These are phyloP conservation scores for Cercophora sp. DNA, from an alignment of 495 filamentous ascomycete genomes.

Conservation along the genomic window DNA sequence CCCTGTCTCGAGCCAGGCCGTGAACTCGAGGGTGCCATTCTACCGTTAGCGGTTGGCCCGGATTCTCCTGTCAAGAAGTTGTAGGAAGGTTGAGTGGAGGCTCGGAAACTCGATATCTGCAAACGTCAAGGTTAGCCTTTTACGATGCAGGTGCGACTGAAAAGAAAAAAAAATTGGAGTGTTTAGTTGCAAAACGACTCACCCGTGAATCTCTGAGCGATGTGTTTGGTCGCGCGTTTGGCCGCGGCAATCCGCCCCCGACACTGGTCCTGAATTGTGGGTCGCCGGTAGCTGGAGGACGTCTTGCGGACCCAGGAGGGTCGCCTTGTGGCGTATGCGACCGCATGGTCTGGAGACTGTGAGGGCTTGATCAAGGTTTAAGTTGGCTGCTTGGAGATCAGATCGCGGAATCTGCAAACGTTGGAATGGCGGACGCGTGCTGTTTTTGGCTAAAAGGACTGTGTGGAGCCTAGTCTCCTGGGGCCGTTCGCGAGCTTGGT, in stretches of 20 bases:
- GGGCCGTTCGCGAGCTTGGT: too few species aligned
- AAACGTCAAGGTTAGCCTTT: neutral
- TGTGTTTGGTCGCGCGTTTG: conserved; percentile 18
- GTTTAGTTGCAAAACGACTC: conserved; percentile 11
- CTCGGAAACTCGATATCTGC: conserved; percentile 21
- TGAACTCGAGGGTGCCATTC: conserved; percentile 33
- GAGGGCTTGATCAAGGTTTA: conserved; percentile 9
- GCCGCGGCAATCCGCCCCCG: conserved; percentile 28
- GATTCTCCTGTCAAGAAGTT: conserved; percentile 56
- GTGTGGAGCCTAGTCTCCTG: too few species aligned
- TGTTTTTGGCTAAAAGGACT: neutral
- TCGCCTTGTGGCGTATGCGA: conserved; percentile 30
- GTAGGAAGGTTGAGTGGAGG: conserved; percentile 51
- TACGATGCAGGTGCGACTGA: too few species aligned
- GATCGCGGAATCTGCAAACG: neutral
- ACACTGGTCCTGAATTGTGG: conserved; percentile 35
- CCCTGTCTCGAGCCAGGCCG: conserved; percentile 38
- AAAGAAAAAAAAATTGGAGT: neutral
- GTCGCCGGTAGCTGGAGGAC: conserved; percentile 21
- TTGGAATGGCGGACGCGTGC: neutral
- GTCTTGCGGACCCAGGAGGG: conserved; percentile 24
- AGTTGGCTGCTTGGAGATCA: conserved; percentile 2
- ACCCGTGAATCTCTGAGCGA: conserved; percentile 42
- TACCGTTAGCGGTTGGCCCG: conserved; percentile 22
- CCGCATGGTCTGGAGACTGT: conserved; percentile 19